Conservation (phyloP, 805 yeast genomes). For the Limtongia smithiae region DNA sequence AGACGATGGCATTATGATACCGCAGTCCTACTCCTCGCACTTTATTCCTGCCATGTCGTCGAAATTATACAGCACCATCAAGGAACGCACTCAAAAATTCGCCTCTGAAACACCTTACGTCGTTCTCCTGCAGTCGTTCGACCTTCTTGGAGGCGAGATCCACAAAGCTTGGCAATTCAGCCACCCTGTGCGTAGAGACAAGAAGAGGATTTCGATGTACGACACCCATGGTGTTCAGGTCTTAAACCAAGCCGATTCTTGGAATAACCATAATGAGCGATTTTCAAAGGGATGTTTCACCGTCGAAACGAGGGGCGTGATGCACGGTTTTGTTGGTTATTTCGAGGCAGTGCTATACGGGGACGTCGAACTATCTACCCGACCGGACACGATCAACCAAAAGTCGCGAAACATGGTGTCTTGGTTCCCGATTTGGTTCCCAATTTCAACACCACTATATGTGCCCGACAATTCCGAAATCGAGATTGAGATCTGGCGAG, state of each 20-base stretch:
- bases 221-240: background rate
- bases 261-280: constrained; percentile 30
- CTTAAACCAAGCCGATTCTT: background rate
- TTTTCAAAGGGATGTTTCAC: constrained; percentile 39
- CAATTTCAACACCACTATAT: constrained; percentile 42
- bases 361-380: constrained; percentile 52
- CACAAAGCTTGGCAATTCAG: constrained; percentile 59
- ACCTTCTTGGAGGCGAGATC: constrained; percentile 46
- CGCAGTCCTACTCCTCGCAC: constrained; percentile 54
- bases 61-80: constrained; percentile 40
- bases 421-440: constrained; percentile 70
- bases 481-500: constrained; percentile 51
- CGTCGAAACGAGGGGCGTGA: constrained; percentile 48
- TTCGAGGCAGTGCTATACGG: constrained; percentile 69
- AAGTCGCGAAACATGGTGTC: constrained; percentile 49
- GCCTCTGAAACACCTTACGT: constrained; percentile 45
- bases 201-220: background rate
- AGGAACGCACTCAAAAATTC: constrained; percentile 5
- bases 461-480: constrained; percentile 54
- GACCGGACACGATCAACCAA: constrained; percentile 40
- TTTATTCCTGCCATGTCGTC: constrained; percentile 69
- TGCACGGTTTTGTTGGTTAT: constrained; percentile 74
- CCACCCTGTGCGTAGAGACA: constrained; percentile 44
- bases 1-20: constrained; percentile 55
- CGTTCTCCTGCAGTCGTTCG: constrained; percentile 42